A percentile compares a stretch with the other conserved stretches of the same genome.
phyloP scores from a whole-genome alignment of 2,329 filamentous ascomycete species.

The Pseudogymnoascus sp. region DNA sequence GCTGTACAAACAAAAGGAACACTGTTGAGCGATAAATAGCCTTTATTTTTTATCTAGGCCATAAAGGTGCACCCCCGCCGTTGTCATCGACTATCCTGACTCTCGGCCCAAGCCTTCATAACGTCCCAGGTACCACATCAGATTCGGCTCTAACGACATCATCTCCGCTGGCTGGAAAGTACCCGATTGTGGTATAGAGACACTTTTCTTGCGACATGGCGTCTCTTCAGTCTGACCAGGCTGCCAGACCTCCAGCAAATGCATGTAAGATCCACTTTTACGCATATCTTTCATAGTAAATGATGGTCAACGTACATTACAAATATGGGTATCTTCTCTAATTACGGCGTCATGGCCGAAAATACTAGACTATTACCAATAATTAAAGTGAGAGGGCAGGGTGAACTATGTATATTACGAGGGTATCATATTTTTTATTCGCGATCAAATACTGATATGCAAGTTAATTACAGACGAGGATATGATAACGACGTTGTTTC shows the following conservation, averaged over 20 bases:
- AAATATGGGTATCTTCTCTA: background rate
- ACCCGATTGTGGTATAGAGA: background rate
- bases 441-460: background rate
- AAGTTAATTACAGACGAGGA: constrained; percentile 54
- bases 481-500: constrained; percentile 74
- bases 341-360: too few species aligned
- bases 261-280: background rate
- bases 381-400: background rate
- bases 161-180: background rate
- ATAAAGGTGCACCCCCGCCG: background rate
- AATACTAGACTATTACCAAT: background rate
- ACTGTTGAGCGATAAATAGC: background rate
- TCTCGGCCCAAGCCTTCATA: background rate
- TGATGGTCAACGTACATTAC: background rate
- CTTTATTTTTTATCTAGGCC: background rate
- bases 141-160: background rate
- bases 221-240: background rate
- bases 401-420: background rate
- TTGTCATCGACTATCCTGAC: background rate
- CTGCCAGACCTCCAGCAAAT: background rate
- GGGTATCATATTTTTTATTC: background rate
- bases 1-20: background rate
- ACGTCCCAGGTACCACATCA: background rate
- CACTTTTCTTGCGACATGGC: background rate
- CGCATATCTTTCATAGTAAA: background rate